These are phyloP conservation scores for Mercurialis annua DNA, from an alignment of 345 rosid genomes.

Conservation along the genomic window DNA sequence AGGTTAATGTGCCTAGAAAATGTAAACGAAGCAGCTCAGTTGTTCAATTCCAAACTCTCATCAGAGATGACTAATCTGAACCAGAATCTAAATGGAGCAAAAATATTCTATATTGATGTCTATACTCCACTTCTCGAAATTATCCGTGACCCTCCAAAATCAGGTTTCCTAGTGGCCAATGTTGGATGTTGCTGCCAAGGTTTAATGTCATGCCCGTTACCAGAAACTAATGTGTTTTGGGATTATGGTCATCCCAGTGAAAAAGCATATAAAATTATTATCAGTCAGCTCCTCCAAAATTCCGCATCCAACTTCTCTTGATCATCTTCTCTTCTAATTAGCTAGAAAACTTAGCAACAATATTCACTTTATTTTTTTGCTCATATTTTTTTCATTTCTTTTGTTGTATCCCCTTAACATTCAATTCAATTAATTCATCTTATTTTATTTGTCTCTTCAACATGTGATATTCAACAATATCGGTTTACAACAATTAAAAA, in stretches of 20 bases:
- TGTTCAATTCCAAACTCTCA: constrained; percentile 26
- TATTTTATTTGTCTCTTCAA: too few relatives aligned
- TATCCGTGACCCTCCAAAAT: constrained; percentile 7
- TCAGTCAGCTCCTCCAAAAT: background rate
- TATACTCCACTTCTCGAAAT: constrained; percentile 21
- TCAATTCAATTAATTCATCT: too few relatives aligned
- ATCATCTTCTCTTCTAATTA: too few relatives aligned
- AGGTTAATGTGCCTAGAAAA: background rate
- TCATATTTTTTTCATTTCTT: too few relatives aligned
- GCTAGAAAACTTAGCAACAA: too few relatives aligned
- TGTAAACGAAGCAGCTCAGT: constrained; percentile 11
- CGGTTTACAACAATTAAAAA: too few relatives aligned
- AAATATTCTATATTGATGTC: constrained; percentile 19
- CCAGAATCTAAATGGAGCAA: constrained; percentile 1
- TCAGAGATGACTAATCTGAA: constrained; percentile 12
- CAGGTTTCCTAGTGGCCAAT: background rate
- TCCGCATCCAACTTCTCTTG: background rate
- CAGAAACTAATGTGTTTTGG: background rate
- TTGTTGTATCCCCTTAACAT: too few relatives aligned
- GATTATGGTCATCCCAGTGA: background rate
- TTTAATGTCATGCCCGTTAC: background rate
- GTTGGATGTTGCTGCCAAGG: background rate
- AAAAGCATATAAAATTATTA: background rate
- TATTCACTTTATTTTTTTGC: too few relatives aligned
- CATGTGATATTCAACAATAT: too few relatives aligned